phyloP scores from a whole-genome alignment of 192 early-diverging fungal species.

The Coemansia erecta region DNA sequence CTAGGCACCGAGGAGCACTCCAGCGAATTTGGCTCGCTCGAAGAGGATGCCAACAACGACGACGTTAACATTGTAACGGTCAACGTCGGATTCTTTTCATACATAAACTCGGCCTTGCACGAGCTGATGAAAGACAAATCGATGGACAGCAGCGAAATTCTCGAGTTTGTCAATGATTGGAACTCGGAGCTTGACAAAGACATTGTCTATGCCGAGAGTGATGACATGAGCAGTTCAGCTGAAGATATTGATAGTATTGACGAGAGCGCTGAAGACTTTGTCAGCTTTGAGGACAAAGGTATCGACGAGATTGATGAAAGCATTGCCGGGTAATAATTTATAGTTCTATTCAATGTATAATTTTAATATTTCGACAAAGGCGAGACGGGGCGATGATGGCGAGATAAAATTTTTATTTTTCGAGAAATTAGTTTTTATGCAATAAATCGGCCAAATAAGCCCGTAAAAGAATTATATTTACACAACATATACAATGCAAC shows the following conservation, averaged over 20 bases:
- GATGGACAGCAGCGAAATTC: not conserved
- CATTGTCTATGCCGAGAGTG: conserved; percentile 1
- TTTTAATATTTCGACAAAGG: no score
- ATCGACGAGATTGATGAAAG: no score
- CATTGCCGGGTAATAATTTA: no score
- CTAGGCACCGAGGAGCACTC: not conserved
- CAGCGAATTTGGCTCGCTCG: not conserved
- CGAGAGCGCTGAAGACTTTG: no score
- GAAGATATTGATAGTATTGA: not conserved
- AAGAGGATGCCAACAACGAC: not conserved
- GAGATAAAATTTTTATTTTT: no score
- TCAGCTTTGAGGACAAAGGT: no score
- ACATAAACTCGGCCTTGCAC: conserved; percentile 1
- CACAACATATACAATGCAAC: no score
- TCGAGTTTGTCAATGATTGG: not conserved
- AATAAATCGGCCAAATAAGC: no score
- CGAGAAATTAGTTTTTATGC: no score
- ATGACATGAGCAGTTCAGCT: not conserved
- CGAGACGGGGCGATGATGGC: no score
- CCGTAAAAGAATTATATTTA: no score
- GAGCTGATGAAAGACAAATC: not conserved
- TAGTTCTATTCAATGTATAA: no score
- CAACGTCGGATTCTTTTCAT: conserved; percentile 6
- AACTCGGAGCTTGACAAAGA: conserved; percentile 4
- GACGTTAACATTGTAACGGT: not conserved